phyloP scores from a whole-genome alignment of 2,329 filamentous ascomycete genomes.

The Penicillium sp. region DNA sequence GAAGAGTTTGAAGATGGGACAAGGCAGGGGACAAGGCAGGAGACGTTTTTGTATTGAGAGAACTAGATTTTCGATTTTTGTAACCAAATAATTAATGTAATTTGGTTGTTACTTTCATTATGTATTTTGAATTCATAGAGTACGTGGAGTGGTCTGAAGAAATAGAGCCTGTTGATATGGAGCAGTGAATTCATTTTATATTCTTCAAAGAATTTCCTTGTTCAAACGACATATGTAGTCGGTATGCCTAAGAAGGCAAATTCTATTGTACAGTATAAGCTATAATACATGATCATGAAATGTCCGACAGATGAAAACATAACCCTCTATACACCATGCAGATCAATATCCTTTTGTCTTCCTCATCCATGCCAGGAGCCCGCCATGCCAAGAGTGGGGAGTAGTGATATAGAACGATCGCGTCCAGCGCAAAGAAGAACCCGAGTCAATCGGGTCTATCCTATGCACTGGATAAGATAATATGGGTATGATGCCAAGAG shows the following conservation, averaged over 20 bases:
- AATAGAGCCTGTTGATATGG: neutral
- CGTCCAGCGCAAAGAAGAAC: neutral
- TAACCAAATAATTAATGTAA: neutral
- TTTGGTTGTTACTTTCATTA: neutral
- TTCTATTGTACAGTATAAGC: conserved; percentile 13
- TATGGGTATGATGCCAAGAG: neutral
- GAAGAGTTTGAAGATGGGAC: no score
- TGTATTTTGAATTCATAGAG: neutral
- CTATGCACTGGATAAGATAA: neutral
- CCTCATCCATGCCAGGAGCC: conserved; percentile 31
- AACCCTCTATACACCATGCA: conserved; percentile 19
- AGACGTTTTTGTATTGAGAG: neutral
- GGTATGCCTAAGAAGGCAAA: neutral
- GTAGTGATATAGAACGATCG: conserved; percentile 15
- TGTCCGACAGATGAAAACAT: conserved; percentile 5
- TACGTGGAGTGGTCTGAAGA: neutral
- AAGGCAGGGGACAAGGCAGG: no score
- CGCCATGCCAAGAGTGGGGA: conserved; percentile 36
- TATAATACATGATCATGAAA: conserved; percentile 16
- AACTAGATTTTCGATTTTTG: neutral
- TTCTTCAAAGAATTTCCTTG: no score
- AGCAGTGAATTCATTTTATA: neutral
- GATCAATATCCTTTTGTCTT: conserved; percentile 12
- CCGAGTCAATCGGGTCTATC: conserved; percentile 1
- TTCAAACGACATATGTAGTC: neutral